Base-by-base conservation (phyloP, 495 filamentous ascomycete genomes). In the Hypoxylon crocopeplum region DNA sequence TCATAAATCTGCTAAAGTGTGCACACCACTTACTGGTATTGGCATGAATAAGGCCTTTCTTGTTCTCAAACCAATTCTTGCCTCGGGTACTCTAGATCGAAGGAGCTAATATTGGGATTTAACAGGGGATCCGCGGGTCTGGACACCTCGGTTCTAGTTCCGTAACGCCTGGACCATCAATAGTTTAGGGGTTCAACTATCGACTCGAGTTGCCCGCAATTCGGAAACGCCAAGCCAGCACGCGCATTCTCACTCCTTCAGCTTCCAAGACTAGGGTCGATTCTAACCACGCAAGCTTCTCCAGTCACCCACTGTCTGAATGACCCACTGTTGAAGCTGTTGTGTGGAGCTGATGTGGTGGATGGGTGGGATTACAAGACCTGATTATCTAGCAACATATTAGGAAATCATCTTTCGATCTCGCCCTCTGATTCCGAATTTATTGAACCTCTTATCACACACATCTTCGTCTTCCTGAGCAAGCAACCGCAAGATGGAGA, bases 401-500 rank as follows among this genome's bases (percentile, higher is more conserved):
- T 48, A 27, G 50, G 11, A 59, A 17, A 40, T 19, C 34, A 19
- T 13, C 4, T 19, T 19, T 38, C 17, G 34, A 16, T 38, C 15
- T 40, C 15, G 32, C n/a, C 29, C 29, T 46, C 47, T 33, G 12
- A 40, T 48, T 29, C 48, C 22, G 5, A 27, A 34, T 34, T 38
- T 38, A 62, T 30, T 16, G 11, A 34, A 46, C 32, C 10, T 47
- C n/a, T 33, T 17, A 13, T 25, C 17, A 48, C 32, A 33, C 34
- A 24, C 15, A 51, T 39, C 17, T 40, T 24, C 19, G 13, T 36
- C 30, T 45, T 7, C 20, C 10, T 3, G 11, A 22, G 21, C n/a
- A 30, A 44, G 24, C 15, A 60, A 29, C 32, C 45, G 38, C 30
- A 76, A 65, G 40, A 98, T 98, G 94, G 94, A 98, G 75, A 98